Evolutionary conservation across 2,329 filamentous ascomycete genomes (phyloP), one percentile per base, ranked within the genome.

Genomic region (Akanthomyces muscarius): DNA sequence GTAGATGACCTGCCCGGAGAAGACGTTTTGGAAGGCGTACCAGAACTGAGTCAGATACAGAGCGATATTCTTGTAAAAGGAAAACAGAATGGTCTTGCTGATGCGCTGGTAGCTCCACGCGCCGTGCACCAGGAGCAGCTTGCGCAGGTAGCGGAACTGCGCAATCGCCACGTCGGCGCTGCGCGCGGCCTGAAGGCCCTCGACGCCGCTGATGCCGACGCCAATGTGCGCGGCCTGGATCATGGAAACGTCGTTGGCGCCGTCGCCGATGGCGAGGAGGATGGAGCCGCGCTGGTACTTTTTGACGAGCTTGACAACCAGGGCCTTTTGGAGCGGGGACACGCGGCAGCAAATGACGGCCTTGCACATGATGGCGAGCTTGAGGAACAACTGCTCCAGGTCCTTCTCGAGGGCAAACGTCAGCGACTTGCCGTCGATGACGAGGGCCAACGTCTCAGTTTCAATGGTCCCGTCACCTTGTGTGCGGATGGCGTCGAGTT

Each of bases 31-130:
- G 81, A 99, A 99, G 0, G 92, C 91, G 77, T 95, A 98, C 90
- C 96, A 99, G 74, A 99, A 99, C 74, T 99, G 96, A 65, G 96
- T 99, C 90, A 99, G 93, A 78, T 98, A 99, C 65, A 99, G 82
- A 23, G 93, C 89, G 68, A 98, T 97, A 78, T 99, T 99, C 83
- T 99, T 99, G 83, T 99, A 99, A 76, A 98, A 99, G 7, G 95
- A 98, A 78, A 97, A 99, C 66, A 99, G 77, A 70, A 99, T 98
- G 64, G 96, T 92, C 79, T 96, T 97, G 83, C 90, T 94, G 73
- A 99, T 89, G 64, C 95, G 90, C 74, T 97, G 94, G 74, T 99
- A 99, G 73, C 92, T 96, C 95, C 95, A 99, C 6, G 93, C 89
- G 28, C 95, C 95, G 72, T 99, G 95, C 13, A 99, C 95, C 30